These are phyloP conservation scores for Colletotrichum brevisporum DNA, from an alignment of 2,329 filamentous ascomycete species.

Conservation along the genomic window DNA sequence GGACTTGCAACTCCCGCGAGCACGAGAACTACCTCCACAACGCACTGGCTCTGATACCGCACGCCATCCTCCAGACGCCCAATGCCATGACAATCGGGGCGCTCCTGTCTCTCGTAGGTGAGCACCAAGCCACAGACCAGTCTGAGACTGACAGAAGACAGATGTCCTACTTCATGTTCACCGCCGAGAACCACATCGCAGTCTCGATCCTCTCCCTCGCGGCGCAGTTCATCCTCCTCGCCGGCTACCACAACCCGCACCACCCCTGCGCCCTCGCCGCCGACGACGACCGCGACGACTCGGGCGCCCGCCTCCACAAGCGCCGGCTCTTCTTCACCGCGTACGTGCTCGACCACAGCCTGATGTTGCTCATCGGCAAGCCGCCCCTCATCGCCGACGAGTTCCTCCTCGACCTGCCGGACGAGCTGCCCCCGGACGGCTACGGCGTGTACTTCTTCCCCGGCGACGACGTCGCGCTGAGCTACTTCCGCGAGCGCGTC, in stretches of 20 bases:
- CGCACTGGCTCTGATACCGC: slow-evolving; percentile 11
- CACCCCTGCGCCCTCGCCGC: not conserved
- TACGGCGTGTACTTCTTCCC: slow-evolving; percentile 11
- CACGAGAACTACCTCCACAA: slow-evolving; percentile 12
- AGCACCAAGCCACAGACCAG: too few relatives aligned
- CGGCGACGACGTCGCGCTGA: not conserved
- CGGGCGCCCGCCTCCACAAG: not conserved
- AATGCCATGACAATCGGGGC: slow-evolving; percentile 20
- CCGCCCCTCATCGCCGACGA: slow-evolving; percentile 16
- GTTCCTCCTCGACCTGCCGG: slow-evolving; percentile 16
- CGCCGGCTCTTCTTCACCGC: slow-evolving; percentile 14
- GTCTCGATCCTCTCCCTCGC: slow-evolving; percentile 5
- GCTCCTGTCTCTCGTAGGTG: too few relatives aligned
- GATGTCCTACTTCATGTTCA: not conserved
- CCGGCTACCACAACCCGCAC: slow-evolving; percentile 8
- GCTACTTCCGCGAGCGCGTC: slow-evolving; percentile 13
- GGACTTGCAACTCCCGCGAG: not conserved
- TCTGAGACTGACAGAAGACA: not conserved
- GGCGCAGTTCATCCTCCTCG: slow-evolving; percentile 6
- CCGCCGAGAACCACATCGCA: slow-evolving; percentile 10
- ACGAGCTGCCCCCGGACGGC: slow-evolving; percentile 5
- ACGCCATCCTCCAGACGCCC: slow-evolving; percentile 1
- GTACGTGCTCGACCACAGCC: slow-evolving; percentile 15
- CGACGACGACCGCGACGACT: not conserved
- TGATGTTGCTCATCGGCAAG: slow-evolving; percentile 22